Evolutionary conservation across 306 rosid genomes (phyloP).

Genomic region (Echinosophora koreensis): DNA sequence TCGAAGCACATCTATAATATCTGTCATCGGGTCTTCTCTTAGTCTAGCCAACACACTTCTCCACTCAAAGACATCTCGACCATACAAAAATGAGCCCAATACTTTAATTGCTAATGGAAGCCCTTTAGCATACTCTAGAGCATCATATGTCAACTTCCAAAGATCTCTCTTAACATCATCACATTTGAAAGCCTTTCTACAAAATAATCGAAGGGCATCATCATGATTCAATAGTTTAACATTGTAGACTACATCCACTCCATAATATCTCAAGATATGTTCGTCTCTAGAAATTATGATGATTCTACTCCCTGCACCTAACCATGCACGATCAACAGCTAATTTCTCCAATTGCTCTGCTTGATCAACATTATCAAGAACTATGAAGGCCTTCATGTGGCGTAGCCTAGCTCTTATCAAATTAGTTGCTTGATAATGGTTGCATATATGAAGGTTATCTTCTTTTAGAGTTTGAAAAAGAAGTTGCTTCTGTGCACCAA

Average conservation of each 20-base stretch:
- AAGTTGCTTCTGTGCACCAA: not conserved
- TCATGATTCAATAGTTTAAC: not conserved
- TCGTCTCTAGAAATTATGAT: constrained; percentile 29
- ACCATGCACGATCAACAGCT: not conserved
- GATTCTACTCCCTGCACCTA: constrained; percentile 39
- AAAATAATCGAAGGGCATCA: constrained; percentile 19
- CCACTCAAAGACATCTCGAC: not conserved
- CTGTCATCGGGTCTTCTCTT: not conserved
- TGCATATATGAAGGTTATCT: not conserved
- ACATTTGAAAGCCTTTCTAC: constrained; percentile 38
- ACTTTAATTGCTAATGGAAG: constrained; percentile 7
- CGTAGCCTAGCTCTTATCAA: not conserved
- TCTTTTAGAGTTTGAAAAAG: not conserved
- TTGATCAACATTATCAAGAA: constrained; percentile 40
- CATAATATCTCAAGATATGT: constrained; percentile 14
- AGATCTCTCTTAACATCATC: not conserved
- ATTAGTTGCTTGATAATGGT: not conserved
- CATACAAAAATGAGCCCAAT: constrained; percentile 9
- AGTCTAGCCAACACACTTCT: constrained; percentile 17
- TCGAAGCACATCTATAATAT: constrained; percentile 1
- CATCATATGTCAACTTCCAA: not conserved
- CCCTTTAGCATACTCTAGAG: not conserved
- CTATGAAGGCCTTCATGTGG: not conserved
- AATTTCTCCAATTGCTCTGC: constrained; percentile 6
- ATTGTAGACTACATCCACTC: constrained; percentile 7